Percentiles rank a stretch among this genome's conserved stretches.
Evolutionary conservation across 2,329 filamentous ascomycete genomes (phyloP).

Genomic region (Trichothecium roseum): DNA sequence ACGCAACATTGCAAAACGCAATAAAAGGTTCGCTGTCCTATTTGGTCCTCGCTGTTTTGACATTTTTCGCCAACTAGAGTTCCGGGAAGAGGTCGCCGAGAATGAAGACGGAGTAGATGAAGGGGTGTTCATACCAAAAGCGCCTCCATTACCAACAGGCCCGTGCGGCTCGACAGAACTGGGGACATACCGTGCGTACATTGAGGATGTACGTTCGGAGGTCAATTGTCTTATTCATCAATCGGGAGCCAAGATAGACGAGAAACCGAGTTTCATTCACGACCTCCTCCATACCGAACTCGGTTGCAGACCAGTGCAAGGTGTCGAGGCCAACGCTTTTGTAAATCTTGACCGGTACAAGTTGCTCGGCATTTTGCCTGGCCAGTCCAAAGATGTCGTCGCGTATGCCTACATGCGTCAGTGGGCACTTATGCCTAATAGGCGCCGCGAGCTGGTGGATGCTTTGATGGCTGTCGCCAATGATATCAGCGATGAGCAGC

Average conservation of each 20-base stretch:
- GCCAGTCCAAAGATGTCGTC: conserved; percentile 21
- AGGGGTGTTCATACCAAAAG: conserved; percentile 23
- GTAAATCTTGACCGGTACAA: conserved; percentile 22
- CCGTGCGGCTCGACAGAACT: conserved; percentile 24
- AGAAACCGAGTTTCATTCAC: conserved; percentile 18
- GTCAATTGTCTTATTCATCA: conserved; percentile 31
- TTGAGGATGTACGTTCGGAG: conserved; percentile 39
- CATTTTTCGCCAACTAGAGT: conserved; percentile 40
- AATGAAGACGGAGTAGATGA: conserved; percentile 28
- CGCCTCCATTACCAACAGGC: conserved; percentile 19
- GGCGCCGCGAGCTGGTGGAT: conserved; percentile 19
- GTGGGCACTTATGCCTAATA: conserved; percentile 23
- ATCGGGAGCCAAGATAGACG: conserved; percentile 17
- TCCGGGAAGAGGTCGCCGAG: conserved; percentile 25
- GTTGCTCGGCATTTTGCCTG: conserved; percentile 25
- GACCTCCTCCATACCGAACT: conserved; percentile 20
- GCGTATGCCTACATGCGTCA: conserved; percentile 29
- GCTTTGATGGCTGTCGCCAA: conserved; percentile 22
- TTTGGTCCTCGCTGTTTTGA: conserved; percentile 39
- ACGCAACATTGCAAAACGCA: conserved; percentile 42
- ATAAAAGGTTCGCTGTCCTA: conserved; percentile 44
- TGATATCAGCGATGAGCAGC: conserved; percentile 20
- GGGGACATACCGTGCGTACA: conserved; percentile 32
- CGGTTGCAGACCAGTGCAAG: conserved; percentile 18
- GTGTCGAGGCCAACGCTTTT: conserved; percentile 14